Evolutionary conservation across 257 asterid genomes (phyloP), one percentile per base, ranked within the genome.

Genomic region (Jacaranda mimosifolia): DNA sequence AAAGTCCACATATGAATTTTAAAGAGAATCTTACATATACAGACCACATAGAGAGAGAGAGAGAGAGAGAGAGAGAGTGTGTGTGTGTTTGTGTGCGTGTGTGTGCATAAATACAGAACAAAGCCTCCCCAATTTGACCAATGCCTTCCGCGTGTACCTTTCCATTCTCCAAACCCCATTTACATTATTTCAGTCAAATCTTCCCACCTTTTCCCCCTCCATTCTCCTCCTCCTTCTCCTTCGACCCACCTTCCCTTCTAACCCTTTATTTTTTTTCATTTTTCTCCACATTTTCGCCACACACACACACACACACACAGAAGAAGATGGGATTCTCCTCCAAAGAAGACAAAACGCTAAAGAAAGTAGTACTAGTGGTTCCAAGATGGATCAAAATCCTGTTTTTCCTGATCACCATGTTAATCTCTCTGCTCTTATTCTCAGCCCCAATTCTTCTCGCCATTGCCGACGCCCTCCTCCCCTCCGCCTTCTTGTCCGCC

Each of bases 381-480:
- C 86, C 89, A n/a, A 82, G 99, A 90, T 92, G 97, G 92, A 75
- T 91, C 14, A 93, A 87, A 66, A 89, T 97, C 5, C 19, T 96
- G 2, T 89, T 96, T 63, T 86, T 96, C 88, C 60, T 96, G 17
- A 83, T 87, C 82, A 71, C 90, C 21, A 90, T 96, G 97, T 64
- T 91, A 0, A 51, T 91, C 0, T 96, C 99, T 38, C 85, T 96
- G 15, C 88, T 96, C 3, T 5, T 96, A 3, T 90, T 91, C 81
- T 96, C 99, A 0, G 91, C 97, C 17, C 99, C 99, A 4, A 58
- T 96, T 68, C 87, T 96, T 21, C 79, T 96, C 12, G 81, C 79
- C 21, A 77, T 96, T 70, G 93, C 94, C 72, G 99, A 96, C 74
- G 91, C 97, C 7, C 76, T 96, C 75, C 90, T 96, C 70, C 99